Conservation (phyloP, 257 asterid genomes). For the Euphrasia confusa region DNA sequence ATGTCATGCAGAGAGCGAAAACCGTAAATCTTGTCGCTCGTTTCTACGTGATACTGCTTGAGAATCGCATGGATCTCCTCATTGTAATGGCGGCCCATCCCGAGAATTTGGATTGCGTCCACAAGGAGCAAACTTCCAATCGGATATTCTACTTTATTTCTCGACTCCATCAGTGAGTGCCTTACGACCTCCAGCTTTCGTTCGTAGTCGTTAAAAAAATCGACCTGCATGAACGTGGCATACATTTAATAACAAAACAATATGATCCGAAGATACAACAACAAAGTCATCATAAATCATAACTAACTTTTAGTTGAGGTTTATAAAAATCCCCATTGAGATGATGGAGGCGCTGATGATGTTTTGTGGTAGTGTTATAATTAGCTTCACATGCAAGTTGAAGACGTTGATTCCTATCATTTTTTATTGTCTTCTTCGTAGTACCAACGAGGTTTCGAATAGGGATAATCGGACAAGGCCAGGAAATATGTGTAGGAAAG, state of each 20-base stretch:
- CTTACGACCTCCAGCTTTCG: conserved; percentile 15
- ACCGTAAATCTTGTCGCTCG: neutral
- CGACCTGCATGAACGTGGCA: conserved; percentile 9
- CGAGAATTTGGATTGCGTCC: conserved; percentile 29
- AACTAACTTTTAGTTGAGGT: neutral
- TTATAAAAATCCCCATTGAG: neutral
- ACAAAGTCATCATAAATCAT: no score
- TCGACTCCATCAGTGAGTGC: neutral
- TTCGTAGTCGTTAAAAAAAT: neutral
- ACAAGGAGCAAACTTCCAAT: conserved; percentile 23
- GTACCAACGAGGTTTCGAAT: neutral
- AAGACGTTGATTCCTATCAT: neutral
- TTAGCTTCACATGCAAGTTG: neutral
- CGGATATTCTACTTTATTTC: neutral
- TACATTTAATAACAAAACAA: conserved; percentile 1
- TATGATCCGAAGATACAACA: neutral
- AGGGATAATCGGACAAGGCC: neutral
- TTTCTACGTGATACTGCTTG: neutral
- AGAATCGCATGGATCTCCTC: conserved; percentile 22
- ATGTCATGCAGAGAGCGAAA: conserved; percentile 16
- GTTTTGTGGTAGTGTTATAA: neutral
- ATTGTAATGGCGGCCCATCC: conserved; percentile 21
- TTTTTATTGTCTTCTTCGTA: neutral
- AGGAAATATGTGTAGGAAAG: neutral
- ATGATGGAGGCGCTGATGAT: neutral